A percentile compares a stretch with the other conserved stretches of the same genome.
Evolutionary conservation across 257 asterid species (phyloP).

Genomic region (Verbascum thapsus): DNA sequence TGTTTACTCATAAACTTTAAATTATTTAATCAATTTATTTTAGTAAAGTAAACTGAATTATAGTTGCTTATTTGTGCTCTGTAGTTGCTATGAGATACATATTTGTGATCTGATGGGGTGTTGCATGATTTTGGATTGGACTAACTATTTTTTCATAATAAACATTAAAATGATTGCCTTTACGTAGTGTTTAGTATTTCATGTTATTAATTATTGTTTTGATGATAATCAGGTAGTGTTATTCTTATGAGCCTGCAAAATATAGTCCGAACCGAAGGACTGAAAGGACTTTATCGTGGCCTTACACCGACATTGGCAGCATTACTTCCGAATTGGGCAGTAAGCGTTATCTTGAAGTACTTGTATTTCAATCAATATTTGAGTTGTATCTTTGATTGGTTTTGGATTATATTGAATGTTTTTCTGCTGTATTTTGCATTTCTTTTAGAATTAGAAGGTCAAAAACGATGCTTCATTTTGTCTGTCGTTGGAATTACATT

Average conservation of each 20-base stretch:
- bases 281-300: constrained; percentile 93
- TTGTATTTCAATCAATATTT: constrained; percentile 6
- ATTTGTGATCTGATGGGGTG: constrained; percentile 5
- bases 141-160: background rate
- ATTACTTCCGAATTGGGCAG: constrained; percentile 99
- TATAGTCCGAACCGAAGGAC: constrained; percentile 74
- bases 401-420: background rate
- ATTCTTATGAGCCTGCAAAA: constrained; percentile 73
- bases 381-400: background rate
- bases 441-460: background rate
- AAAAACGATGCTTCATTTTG: background rate
- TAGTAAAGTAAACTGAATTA: background rate
- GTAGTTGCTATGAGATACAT: background rate
- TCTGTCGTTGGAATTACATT: background rate
- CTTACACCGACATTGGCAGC: constrained; percentile 94
- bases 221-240: constrained; percentile 69
- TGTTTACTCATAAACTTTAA: constrained; percentile 1
- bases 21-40: too few relatives aligned
- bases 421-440: constrained; percentile 8
- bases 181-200: constrained; percentile 19
- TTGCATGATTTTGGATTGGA: too few relatives aligned
- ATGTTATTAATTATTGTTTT: constrained; percentile 25
- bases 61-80: background rate
- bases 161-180: background rate
- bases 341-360: constrained; percentile 44